A percentile compares a stretch with the other conserved stretches of the same genome.
phyloP scores from a whole-genome alignment of 495 filamentous ascomycete genomes.

The Neurospora sp. region DNA sequence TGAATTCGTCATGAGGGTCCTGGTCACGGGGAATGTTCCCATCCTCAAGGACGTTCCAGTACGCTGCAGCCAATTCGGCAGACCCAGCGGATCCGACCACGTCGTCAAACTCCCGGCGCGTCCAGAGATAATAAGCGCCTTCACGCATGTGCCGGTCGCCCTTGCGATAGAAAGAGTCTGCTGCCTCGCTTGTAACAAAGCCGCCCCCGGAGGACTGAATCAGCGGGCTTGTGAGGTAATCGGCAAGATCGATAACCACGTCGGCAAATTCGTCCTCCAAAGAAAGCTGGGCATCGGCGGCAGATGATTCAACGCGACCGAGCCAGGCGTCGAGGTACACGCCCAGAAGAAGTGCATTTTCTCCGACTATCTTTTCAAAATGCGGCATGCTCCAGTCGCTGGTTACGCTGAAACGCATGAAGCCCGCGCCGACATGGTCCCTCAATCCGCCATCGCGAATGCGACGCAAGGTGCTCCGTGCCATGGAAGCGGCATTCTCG shows the following conservation, averaged over 20 bases:
- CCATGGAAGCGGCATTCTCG: conserved; percentile 68
- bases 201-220: conserved; percentile 60
- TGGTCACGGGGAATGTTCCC: conserved; percentile 80
- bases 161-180: conserved; percentile 69
- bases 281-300: neutral
- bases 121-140: conserved; percentile 95
- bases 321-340: conserved; percentile 86
- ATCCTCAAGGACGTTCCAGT: conserved; percentile 78
- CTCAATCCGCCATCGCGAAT: conserved; percentile 84
- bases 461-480: conserved; percentile 62
- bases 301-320: conserved; percentile 46
- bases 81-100: conserved; percentile 45
- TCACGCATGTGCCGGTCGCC: conserved; percentile 81
- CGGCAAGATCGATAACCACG: conserved; percentile 70
- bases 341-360: conserved; percentile 80
- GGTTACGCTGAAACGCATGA: conserved; percentile 84
- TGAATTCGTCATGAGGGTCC: conserved; percentile 88
- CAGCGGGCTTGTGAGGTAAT: conserved; percentile 64
- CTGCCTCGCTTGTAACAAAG: conserved; percentile 85
- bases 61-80: conserved; percentile 57
- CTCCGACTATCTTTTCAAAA: conserved; percentile 98
- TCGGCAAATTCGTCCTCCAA: conserved; percentile 55
- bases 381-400: conserved; percentile 85
- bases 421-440: conserved; percentile 84
- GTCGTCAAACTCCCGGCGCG: conserved; percentile 71